Evolutionary conservation across 129 eudicot genomes (phyloP).

Genomic region (Kitagawia praeruptora): DNA sequence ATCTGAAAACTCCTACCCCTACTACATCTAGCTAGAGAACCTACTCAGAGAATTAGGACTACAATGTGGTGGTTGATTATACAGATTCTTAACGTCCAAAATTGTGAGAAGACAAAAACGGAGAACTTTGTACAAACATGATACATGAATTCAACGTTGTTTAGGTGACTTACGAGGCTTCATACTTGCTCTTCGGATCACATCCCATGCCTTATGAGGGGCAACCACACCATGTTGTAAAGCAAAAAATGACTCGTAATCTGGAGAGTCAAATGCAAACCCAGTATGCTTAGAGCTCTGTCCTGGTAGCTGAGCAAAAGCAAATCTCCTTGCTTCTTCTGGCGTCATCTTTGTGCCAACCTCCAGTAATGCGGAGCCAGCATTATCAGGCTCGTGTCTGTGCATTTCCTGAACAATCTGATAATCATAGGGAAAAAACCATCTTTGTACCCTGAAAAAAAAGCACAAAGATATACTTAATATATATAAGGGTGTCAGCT

Average conservation of each 20-base stretch:
- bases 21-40: neutral
- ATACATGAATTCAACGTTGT: conserved; percentile 20
- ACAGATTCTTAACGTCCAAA: conserved; percentile 1
- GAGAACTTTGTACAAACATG: conserved; percentile 28
- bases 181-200: conserved; percentile 85
- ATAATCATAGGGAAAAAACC: conserved; percentile 91
- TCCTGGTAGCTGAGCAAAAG: conserved; percentile 72
- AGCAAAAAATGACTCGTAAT: conserved; percentile 94
- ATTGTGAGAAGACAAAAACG: neutral
- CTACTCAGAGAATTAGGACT: conserved; percentile 12
- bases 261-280: conserved; percentile 96
- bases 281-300: conserved; percentile 91
- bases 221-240: conserved; percentile 75
- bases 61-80: neutral
- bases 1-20: neutral
- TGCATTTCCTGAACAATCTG: conserved; percentile 89
- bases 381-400: conserved; percentile 64
- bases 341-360: conserved; percentile 51
- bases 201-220: conserved; percentile 98
- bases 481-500: neutral
- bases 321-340: conserved; percentile 79
- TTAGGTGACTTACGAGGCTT: conserved; percentile 41
- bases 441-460: conserved; percentile 66
- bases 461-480: neutral
- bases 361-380: conserved; percentile 60